Conservation (phyloP, 176 grass and related monocot species). For the Carex parvula region DNA sequence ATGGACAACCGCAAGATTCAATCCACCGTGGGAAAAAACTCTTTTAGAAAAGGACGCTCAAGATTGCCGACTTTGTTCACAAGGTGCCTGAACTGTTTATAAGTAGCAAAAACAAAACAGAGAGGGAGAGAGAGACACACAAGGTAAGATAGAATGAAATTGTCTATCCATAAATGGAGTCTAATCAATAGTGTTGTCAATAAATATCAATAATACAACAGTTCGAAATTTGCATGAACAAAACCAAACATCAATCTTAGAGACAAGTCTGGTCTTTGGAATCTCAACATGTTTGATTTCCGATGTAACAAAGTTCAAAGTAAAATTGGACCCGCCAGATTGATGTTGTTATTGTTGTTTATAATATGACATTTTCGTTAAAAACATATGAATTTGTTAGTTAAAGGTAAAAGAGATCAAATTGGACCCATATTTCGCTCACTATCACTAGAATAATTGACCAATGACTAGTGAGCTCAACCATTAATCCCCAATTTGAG, state of each 20-base stretch:
- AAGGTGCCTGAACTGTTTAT: slow-evolving; percentile 95
- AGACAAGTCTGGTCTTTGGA: background rate
- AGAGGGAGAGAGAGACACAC: slow-evolving; percentile 15
- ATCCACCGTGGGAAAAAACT: slow-evolving; percentile 97
- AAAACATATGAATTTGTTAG: background rate
- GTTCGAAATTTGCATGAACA: background rate
- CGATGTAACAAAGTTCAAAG: background rate
- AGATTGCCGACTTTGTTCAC: slow-evolving; percentile 96
- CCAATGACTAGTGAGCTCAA: background rate
- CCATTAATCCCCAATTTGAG: background rate
- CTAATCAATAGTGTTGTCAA: background rate
- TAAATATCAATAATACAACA: background rate
- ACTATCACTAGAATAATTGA: background rate
- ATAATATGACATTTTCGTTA: background rate
- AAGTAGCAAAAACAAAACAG: slow-evolving; percentile 22
- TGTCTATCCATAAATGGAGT: background rate
- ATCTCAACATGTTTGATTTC: background rate
- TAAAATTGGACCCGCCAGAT: background rate
- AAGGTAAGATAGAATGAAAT: background rate
- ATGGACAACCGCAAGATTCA: slow-evolving; percentile 83
- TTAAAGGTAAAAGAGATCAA: too few species aligned
- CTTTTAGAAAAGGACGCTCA: slow-evolving; percentile 95
- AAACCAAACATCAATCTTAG: background rate
- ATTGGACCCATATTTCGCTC: too few species aligned
- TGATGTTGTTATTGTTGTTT: background rate